Base-by-base conservation (phyloP, 228 moss, liverwort and hornwort species). In the Sphagnum fallax region DNA sequence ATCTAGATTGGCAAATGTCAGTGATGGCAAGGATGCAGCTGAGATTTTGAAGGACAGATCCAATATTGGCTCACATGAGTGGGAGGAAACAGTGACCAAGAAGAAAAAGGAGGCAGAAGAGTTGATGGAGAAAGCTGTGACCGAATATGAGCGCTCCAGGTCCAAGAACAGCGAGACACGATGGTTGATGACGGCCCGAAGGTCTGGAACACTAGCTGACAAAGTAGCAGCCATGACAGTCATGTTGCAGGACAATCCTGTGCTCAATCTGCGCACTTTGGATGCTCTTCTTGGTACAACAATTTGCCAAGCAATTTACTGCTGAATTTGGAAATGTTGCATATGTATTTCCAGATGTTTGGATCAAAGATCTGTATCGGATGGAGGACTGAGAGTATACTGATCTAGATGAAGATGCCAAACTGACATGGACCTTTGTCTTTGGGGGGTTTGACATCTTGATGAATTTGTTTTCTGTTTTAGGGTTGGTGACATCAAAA, bases 151-250 rank as follows among this genome's bases (percentile, higher is more conserved):
- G 60, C 90, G 85, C 71, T 92, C 87, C 52, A 87, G 93, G 10
- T 80, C 79, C 0, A 90, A 86, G 65, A 79, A 90, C 57, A 91
- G 90, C 69, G 98, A 98, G 52, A 80, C 88, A 4, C 77, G 90
- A 49, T 93, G 98, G 98, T 83, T 98, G 49, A 83, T 88, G 79
- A 89, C 85, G 66, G 94, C 94, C 4, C 78, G 98, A 52, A 87
- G 91, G 78, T 90, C 93, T 51, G 98, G 98, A 71, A 98, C 98
- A 16, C 92, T 91, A 64, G 82, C 89, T 52, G 98, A 98, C 67
- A 98, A 91, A 82, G 94, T 98, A 49, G 98, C 98, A 10, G 98
- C 98, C 13, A 93, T 98, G 98, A 98, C 98, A 55, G 94, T 98
- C 71, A 91, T 94, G 83, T 68, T 98, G 67, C 98, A 98, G 83